Evolutionary conservation across 805 yeast genomes (phyloP).

Genomic region (Spencermartinsiella europaea): DNA sequence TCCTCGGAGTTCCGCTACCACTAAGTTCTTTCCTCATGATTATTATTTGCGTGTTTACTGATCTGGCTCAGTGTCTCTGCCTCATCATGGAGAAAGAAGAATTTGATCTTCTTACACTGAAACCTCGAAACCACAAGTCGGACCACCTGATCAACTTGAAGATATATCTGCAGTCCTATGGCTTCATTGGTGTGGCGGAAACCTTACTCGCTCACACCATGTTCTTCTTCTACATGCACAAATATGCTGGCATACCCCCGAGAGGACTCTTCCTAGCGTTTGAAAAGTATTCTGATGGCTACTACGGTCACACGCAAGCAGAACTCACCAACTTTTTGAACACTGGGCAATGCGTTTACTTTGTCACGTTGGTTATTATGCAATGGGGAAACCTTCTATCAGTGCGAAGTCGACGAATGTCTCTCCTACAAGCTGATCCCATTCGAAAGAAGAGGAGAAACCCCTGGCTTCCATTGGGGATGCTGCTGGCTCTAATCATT

Average conservation of each 20-base stretch:
- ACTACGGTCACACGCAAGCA: conserved; percentile 19
- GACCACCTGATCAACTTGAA: conserved; percentile 39
- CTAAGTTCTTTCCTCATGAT: conserved; percentile 48
- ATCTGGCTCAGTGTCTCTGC: conserved; percentile 41
- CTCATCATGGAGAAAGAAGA: conserved; percentile 44
- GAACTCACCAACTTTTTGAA: conserved; percentile 25
- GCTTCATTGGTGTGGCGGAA: conserved; percentile 39
- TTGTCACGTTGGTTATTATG: conserved; percentile 43
- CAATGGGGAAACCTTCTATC: conserved; percentile 44
- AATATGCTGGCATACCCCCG: conserved; percentile 36
- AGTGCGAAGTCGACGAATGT: conserved; percentile 39
- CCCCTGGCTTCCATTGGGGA: conserved; percentile 28
- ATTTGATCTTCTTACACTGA: conserved; percentile 37
- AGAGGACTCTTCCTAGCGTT: conserved; percentile 30
- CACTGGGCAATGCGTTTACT: conserved; percentile 42
- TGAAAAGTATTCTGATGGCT: conserved; percentile 33
- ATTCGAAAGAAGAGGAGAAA: conserved; percentile 29
- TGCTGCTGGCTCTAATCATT: conserved; percentile 34
- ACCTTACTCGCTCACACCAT: conserved; percentile 39
- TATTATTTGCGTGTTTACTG: conserved; percentile 45
- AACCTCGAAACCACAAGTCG: conserved; percentile 40
- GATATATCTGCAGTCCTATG: conserved; percentile 40
- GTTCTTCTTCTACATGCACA: conserved; percentile 35
- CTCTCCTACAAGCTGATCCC: conserved; percentile 41
- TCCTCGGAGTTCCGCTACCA: conserved; percentile 47